phyloP scores from a whole-genome alignment of 2,329 filamentous ascomycete species.

The Phyllosticta ampelicida region DNA sequence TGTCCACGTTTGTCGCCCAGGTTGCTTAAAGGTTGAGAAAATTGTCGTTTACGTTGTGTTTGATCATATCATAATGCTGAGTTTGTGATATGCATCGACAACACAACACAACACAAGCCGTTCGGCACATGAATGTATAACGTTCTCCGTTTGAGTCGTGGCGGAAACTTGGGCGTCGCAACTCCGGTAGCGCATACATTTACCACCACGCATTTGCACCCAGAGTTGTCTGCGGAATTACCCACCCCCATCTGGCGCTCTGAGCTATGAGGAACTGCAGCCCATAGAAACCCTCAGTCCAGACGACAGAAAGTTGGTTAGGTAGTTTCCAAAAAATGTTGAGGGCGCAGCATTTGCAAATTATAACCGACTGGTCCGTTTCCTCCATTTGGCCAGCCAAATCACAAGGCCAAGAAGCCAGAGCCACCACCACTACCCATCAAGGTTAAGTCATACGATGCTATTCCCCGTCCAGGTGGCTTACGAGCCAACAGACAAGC shows the following conservation, averaged over 20 bases:
- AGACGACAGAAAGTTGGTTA: background rate
- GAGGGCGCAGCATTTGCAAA: background rate
- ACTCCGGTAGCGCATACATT: background rate
- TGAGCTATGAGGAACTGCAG: background rate
- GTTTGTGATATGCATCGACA: background rate
- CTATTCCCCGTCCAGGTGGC: constrained; percentile 23
- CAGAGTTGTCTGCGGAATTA: background rate
- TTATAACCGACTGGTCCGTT: background rate
- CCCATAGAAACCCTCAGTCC: background rate
- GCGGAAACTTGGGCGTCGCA: background rate
- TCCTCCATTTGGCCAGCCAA: background rate
- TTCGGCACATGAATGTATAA: too few relatives aligned
- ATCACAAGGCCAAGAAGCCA: background rate
- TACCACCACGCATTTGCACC: background rate
- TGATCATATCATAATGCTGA: background rate
- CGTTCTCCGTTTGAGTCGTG: too few relatives aligned
- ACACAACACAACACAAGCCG: too few relatives aligned
- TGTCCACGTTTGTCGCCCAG: background rate
- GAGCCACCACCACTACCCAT: background rate
- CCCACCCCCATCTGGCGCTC: background rate
- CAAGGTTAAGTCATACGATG: constrained; percentile 15
- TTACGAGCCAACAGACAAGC: constrained; percentile 23
- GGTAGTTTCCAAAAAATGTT: background rate
- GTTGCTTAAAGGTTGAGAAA: background rate
- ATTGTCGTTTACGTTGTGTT: too few relatives aligned